These are phyloP conservation scores for Rachicladosporium sp. DNA, from an alignment of 2,329 filamentous ascomycete genomes.

Conservation along the genomic window DNA sequence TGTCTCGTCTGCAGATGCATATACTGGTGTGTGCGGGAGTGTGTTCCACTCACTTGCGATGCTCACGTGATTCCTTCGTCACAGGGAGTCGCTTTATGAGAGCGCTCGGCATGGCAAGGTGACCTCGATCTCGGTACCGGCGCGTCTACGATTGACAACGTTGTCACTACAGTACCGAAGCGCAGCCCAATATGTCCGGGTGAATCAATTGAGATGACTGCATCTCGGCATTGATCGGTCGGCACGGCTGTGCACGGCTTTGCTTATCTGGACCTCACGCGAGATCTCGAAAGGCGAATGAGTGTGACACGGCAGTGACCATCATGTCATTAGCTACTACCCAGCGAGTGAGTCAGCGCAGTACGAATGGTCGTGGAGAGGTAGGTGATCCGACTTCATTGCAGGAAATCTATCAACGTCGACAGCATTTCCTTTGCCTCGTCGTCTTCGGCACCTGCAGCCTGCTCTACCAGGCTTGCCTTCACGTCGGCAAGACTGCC, in stretches of 20 bases:
- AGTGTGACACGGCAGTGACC: not conserved
- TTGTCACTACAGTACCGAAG: too few relatives aligned
- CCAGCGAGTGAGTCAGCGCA: not conserved
- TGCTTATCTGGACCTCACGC: not conserved
- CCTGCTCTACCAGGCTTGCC: conserved; percentile 56
- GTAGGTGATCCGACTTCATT: not conserved
- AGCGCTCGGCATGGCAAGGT: too few relatives aligned
- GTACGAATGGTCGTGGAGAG: not conserved
- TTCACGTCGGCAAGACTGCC: conserved; percentile 53
- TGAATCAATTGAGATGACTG: too few relatives aligned
- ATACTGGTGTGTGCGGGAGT: not conserved
- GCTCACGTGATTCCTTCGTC: not conserved
- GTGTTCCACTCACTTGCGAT: not conserved
- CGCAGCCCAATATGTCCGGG: too few relatives aligned
- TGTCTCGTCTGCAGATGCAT: not conserved
- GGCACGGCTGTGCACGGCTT: too few relatives aligned
- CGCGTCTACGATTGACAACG: too few relatives aligned
- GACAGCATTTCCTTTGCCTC: conserved; percentile 51
- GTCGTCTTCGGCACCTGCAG: conserved; percentile 42
- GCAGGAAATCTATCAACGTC: conserved; percentile 39
- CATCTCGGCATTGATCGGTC: too few relatives aligned
- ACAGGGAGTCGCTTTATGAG: too few relatives aligned
- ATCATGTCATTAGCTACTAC: not conserved
- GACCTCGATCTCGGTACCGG: too few relatives aligned
- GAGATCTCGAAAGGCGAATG: not conserved